phyloP scores from a whole-genome alignment of 176 grass and related monocot species.

The Aegilops longissima region DNA sequence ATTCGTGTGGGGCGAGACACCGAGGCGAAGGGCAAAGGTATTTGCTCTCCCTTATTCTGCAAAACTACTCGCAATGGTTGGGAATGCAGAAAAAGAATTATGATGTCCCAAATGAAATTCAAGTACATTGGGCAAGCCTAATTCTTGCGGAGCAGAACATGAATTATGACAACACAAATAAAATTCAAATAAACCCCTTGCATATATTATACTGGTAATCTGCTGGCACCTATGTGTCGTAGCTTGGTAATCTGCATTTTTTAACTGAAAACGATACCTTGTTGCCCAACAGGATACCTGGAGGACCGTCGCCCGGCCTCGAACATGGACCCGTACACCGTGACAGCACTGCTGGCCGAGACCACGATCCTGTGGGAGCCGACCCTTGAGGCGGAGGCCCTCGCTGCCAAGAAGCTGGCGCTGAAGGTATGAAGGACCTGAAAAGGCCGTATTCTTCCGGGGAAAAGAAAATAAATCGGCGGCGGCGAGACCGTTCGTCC shows the following conservation, averaged over 20 bases:
- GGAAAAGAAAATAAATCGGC: slow-evolving; percentile 24
- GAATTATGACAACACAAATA: too few species aligned
- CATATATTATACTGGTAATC: too few species aligned
- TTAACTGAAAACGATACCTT: background rate
- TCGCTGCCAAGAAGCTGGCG: slow-evolving; percentile 82
- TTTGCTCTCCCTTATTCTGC: background rate
- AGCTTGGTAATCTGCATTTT: background rate
- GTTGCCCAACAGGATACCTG: slow-evolving; percentile 61
- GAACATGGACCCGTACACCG: slow-evolving; percentile 96
- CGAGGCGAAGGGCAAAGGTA: slow-evolving; percentile 92
- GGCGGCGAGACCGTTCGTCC: background rate
- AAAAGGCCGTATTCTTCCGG: background rate
- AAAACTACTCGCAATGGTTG: slow-evolving; percentile 12
- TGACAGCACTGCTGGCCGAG: slow-evolving; percentile 87
- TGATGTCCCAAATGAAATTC: background rate
- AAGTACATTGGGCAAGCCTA: slow-evolving; percentile 15
- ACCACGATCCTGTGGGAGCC: slow-evolving; percentile 87
- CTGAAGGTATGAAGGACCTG: slow-evolving; percentile 61
- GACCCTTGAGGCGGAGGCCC: slow-evolving; percentile 75
- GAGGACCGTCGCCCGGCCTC: slow-evolving; percentile 96
- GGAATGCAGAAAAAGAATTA: background rate
- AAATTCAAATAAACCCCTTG: background rate
- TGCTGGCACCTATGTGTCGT: background rate
- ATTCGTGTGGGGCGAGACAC: slow-evolving; percentile 94
- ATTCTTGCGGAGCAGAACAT: background rate